Evolutionary conservation across 176 grass and related monocot genomes (phyloP).

Genomic region (Triticum timopheevii): DNA sequence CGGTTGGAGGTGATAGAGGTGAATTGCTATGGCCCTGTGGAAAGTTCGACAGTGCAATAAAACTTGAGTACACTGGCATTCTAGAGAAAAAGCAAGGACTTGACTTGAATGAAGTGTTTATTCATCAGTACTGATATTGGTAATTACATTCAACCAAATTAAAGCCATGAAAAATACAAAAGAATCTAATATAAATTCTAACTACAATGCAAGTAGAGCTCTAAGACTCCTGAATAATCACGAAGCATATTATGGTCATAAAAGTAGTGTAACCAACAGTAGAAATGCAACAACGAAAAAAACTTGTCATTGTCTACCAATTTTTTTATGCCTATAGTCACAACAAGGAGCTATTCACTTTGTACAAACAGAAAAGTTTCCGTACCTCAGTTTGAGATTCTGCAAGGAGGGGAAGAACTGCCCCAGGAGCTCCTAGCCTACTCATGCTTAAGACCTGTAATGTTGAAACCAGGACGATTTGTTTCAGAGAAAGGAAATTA

Average conservation of each 20-base stretch:
- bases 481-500: background rate
- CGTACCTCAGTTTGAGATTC: slow-evolving; percentile 72
- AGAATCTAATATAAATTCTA: background rate
- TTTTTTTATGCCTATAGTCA: background rate
- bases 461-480: background rate
- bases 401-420: slow-evolving; percentile 76
- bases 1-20: slow-evolving; percentile 30
- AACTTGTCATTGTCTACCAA: background rate
- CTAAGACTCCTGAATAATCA: background rate
- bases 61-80: background rate
- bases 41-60: background rate
- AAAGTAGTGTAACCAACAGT: background rate
- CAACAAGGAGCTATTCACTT: background rate
- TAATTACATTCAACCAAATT: background rate
- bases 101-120: background rate
- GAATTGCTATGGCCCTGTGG: slow-evolving; percentile 11
- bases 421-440: slow-evolving; percentile 76
- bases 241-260: background rate
- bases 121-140: background rate
- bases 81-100: background rate
- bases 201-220: background rate
- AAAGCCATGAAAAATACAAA: background rate
- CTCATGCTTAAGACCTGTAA: slow-evolving; percentile 94
- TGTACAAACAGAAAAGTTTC: slow-evolving; percentile 2
- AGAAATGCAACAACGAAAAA: background rate